Evolutionary conservation across 2,329 filamentous ascomycete genomes (phyloP), one percentile per base, ranked within the genome.

Genomic region (Pseudodiploospora longispora): DNA sequence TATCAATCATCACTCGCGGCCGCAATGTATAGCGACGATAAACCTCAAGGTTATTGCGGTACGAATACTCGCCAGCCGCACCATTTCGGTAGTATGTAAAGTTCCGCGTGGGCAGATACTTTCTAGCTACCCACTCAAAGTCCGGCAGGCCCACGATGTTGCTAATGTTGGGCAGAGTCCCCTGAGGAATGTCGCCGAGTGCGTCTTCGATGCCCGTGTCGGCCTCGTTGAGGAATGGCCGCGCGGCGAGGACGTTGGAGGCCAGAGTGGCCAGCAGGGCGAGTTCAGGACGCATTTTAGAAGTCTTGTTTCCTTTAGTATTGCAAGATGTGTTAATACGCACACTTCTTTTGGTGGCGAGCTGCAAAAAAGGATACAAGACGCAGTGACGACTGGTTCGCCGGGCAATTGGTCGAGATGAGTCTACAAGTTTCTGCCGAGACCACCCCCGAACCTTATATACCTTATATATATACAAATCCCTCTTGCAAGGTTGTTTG

Each of bases 61-160:
- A 77, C 1, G 67, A 69, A 68, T 69, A 78, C 59, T 78, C 75
- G 47, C 73, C 75, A 4, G 66, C 73, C 4, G 73, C 74, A 19
- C 73, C 74, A 50, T 74, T 75, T 47, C 72, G 70, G 60, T 78
- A 78, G 59, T 76, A 78, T n/a, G 73, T 74, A 59, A 73, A 78
- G 53, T 72, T 67, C 27, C 59, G 53, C 9, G 52, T 47, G 45
- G 71, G 67, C 52, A 78, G 64, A 51, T 69, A 67, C 41, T 68
- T 65, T 43, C 71, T 62, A 27, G 74, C 74, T 3, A 70, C 70
- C 58, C 65, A 75, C 35, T 78, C 71, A 51, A 77, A 78, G 59
- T 78, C 75, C 1, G 68, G 71, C 6, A 78, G 60, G 10, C 71
- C 72, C 8, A 72, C 57, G 36, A 78, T 66, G 43, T 61, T 53